Evolutionary conservation across 2,329 filamentous ascomycete species (phyloP).

Genomic region (Lachnellula willkommii): DNA sequence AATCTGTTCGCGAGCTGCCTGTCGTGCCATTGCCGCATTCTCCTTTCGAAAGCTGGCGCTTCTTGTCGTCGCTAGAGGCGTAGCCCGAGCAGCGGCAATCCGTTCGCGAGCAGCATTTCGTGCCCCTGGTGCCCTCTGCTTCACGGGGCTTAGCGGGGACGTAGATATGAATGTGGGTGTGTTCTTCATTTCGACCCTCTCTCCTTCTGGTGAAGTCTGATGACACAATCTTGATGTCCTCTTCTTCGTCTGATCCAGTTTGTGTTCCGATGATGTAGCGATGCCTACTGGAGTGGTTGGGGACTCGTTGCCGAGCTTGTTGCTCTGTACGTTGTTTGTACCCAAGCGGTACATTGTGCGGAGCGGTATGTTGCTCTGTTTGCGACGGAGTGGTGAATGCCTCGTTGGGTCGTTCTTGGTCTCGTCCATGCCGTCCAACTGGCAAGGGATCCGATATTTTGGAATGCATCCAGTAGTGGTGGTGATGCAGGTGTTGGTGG

Average conservation of each 20-base stretch:
- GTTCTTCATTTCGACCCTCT: slow-evolving; percentile 17
- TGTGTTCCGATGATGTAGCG: background rate
- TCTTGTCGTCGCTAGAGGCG: too few species aligned
- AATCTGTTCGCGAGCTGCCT: slow-evolving; percentile 51
- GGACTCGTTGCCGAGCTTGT: slow-evolving; percentile 13
- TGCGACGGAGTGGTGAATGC: slow-evolving; percentile 8
- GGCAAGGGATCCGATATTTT: slow-evolving; percentile 9
- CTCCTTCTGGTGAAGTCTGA: slow-evolving; percentile 13
- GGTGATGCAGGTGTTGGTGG: slow-evolving; percentile 55
- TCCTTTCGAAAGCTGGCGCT: background rate
- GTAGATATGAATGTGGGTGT: slow-evolving; percentile 33
- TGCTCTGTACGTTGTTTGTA: slow-evolving; percentile 8
- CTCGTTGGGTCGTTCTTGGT: background rate
- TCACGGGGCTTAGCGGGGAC: slow-evolving; percentile 16
- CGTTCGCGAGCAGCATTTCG: slow-evolving; percentile 61
- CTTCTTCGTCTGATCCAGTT: slow-evolving; percentile 5
- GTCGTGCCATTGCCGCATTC: slow-evolving; percentile 40
- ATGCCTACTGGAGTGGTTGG: background rate
- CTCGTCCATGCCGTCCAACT: slow-evolving; percentile 11
- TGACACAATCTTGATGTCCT: slow-evolving; percentile 20
- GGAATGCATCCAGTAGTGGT: slow-evolving; percentile 51
- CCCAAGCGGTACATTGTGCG: slow-evolving; percentile 4
- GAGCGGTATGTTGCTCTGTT: slow-evolving; percentile 6
- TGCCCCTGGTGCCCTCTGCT: slow-evolving; percentile 5
- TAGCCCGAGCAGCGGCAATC: too few species aligned